phyloP scores from a whole-genome alignment of 192 early-diverging fungal species.

The Coemansia sp. region DNA sequence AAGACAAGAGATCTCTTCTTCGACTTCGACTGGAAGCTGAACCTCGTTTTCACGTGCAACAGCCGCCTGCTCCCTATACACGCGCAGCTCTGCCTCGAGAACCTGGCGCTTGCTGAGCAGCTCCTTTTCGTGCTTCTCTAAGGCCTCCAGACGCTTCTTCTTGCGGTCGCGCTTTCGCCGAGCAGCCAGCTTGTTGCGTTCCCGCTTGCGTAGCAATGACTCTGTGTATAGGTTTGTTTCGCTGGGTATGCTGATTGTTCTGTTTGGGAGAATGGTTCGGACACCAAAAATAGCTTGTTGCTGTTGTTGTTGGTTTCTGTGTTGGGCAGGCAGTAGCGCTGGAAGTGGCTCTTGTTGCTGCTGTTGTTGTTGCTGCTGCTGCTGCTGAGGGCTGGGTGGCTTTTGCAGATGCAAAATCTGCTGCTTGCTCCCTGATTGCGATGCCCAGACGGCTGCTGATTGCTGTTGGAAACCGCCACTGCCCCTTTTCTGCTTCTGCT shows the following conservation, averaged over 20 bases:
- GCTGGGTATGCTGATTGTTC: neutral
- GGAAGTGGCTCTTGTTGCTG: neutral
- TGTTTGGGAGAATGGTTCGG: constrained; percentile 34
- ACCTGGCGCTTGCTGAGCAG: constrained; percentile 21
- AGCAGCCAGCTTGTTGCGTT: constrained; percentile 44
- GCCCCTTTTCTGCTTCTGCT: too few species aligned
- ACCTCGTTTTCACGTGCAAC: neutral
- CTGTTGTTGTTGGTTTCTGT: neutral
- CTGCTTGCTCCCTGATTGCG: neutral
- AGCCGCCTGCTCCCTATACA: constrained; percentile 7
- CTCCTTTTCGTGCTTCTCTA: constrained; percentile 29
- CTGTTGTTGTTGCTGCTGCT: neutral
- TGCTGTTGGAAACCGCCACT: neutral
- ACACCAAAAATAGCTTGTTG: neutral
- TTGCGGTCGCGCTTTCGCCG: constrained; percentile 46
- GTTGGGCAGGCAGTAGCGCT: too few species aligned
- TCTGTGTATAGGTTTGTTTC: constrained; percentile 13
- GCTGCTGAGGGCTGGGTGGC: neutral
- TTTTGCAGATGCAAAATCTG: constrained; percentile 1
- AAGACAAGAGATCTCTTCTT: neutral
- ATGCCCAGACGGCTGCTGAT: neutral
- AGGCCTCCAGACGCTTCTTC: constrained; percentile 36
- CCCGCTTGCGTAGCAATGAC: constrained; percentile 30
- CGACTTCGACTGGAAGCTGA: neutral
- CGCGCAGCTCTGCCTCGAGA: constrained; percentile 29